These are phyloP conservation scores for Leucaena leucocephala DNA, from an alignment of 306 rosid species.

Conservation along the genomic window DNA sequence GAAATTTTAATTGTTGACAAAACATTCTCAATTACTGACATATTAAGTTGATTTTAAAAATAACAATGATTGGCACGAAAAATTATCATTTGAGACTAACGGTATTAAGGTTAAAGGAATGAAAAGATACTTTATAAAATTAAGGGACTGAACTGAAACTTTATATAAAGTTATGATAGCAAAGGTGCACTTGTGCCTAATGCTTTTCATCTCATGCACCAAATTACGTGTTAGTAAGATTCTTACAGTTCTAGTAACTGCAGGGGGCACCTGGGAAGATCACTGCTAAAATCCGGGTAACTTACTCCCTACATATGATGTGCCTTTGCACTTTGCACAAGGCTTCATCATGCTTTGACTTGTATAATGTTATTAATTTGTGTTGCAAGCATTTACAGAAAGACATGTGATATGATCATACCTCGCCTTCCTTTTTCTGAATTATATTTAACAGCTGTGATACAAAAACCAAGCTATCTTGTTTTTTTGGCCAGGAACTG, in stretches of 20 bases:
- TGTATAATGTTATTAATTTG: constrained; percentile 1
- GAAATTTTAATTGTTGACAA: too few species aligned
- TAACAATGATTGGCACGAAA: too few species aligned
- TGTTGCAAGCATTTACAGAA: neutral
- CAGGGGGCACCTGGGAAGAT: constrained; percentile 83
- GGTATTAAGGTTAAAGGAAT: too few species aligned
- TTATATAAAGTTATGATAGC: too few species aligned
- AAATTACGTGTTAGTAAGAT: neutral
- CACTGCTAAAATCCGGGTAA: constrained; percentile 70
- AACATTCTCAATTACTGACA: too few species aligned
- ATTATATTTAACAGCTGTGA: neutral
- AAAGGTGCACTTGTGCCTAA: too few species aligned
- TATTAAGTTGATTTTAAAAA: too few species aligned
- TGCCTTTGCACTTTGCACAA: neutral
- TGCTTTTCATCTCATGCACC: neutral
- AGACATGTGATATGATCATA: constrained; percentile 6
- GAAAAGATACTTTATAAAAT: too few species aligned
- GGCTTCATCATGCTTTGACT: constrained; percentile 26
- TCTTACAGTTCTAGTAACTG: constrained; percentile 33
- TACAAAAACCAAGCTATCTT: neutral
- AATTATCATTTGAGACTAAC: too few species aligned
- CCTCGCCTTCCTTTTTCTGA: constrained; percentile 25
- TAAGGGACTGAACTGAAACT: too few species aligned
- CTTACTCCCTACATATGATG: neutral
- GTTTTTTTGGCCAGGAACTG: constrained; percentile 57